phyloP scores from a whole-genome alignment of 352 stramenopile species.

The Phytophthora ohioensis region DNA sequence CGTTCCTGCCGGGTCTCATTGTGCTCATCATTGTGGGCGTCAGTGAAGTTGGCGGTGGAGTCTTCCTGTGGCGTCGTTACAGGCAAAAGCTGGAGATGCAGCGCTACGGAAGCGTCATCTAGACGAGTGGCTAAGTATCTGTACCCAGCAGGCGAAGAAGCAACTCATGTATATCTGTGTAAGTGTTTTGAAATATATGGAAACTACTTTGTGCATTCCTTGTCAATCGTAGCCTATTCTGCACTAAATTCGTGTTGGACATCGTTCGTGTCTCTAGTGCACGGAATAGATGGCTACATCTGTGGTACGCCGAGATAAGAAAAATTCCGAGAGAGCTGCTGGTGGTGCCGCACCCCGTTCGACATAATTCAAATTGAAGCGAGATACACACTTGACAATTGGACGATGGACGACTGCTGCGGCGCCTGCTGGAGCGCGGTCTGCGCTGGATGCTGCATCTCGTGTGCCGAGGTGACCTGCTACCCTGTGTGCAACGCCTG shows the following conservation, averaged over 20 bases:
- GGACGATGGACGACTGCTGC: constrained; percentile 39
- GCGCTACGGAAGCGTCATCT: constrained; percentile 47
- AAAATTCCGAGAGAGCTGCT: constrained; percentile 17
- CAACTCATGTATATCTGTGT: neutral
- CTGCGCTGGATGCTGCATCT: constrained; percentile 41
- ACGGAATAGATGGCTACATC: constrained; percentile 6
- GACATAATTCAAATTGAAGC: constrained; percentile 7
- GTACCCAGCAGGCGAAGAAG: neutral
- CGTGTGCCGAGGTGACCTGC: constrained; percentile 24
- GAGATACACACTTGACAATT: neutral
- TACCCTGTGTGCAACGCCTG: constrained; percentile 26
- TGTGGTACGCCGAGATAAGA: neutral
- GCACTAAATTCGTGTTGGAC: neutral
- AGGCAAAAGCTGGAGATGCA: constrained; percentile 32
- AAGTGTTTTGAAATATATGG: neutral
- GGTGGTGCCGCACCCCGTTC: neutral
- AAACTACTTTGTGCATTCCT: neutral
- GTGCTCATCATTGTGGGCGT: constrained; percentile 61
- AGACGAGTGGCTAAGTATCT: constrained; percentile 1
- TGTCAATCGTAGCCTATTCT: neutral
- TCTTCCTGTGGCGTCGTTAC: constrained; percentile 57
- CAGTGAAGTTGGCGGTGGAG: constrained; percentile 41
- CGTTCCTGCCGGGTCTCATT: constrained; percentile 69
- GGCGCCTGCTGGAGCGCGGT: constrained; percentile 23
- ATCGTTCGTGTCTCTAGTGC: neutral